Conservation (phyloP, 257 asterid species). For the Nicotiana undulata region DNA sequence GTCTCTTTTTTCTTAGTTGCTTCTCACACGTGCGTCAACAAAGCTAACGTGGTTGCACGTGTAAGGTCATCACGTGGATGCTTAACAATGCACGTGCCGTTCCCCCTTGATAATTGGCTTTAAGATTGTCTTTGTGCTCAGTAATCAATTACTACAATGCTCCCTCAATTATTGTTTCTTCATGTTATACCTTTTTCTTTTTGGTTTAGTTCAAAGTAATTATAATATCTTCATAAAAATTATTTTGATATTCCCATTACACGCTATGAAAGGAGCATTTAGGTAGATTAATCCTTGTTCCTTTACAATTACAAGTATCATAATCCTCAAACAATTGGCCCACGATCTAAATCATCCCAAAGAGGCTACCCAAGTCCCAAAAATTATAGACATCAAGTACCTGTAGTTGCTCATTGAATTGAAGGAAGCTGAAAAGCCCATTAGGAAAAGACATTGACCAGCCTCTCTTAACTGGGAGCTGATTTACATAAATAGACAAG, state of each 20-base stretch:
- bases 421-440: neutral
- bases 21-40: conserved; percentile 49
- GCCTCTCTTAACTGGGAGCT: too few species aligned
- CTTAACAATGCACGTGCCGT: conserved; percentile 34
- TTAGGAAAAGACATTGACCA: neutral
- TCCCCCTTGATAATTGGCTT: conserved; percentile 27
- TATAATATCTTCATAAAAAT: neutral
- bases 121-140: neutral
- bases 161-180: conserved; percentile 6
- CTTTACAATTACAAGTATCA: neutral
- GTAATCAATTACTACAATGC: neutral
- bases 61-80: conserved; percentile 40
- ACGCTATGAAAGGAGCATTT: neutral
- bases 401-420: neutral
- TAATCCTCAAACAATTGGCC: neutral
- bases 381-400: neutral
- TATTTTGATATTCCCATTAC: neutral
- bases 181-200: neutral
- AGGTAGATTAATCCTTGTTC: neutral
- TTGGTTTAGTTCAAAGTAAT: neutral
- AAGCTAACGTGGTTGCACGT: conserved; percentile 52
- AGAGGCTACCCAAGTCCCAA: neutral
- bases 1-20: conserved; percentile 28
- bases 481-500: too few species aligned
- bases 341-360: neutral